Evolutionary conservation across 805 yeast species (phyloP), one percentile per base, ranked within the genome.

Genomic region (Candida schatavii): DNA sequence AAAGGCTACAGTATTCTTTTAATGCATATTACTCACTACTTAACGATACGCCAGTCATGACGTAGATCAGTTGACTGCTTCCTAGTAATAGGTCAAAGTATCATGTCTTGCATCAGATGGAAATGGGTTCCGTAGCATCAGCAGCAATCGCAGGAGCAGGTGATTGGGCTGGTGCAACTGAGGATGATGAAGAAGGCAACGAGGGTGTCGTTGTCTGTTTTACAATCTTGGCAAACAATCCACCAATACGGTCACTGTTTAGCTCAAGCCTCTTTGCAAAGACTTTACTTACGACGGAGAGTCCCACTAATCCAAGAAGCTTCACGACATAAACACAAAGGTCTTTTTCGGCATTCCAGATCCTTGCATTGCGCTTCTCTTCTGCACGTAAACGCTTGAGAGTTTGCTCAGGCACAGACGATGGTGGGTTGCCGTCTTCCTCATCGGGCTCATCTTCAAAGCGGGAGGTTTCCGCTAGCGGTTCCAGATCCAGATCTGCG

Each of bases 301-400:
- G 44, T 15, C 64, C 60, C 11, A 56, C 42, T 30, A 77, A 56
- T 5, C 61, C 55, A 14, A 64, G 49, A 31, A 77, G 41, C 45
- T 74, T 74, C 21, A 70, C 56, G 0, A 72, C 56, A 40, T 52
- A 68, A 14, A 71, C 66, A 46, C 76, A 68, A 15, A 77, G 51
- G 7, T 59, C 66, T 40, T 61, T 64, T 43, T 74, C 79, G 6
- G 57, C 51, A 9, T 45, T 51, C 79, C 74, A 73, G 14, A 42
- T 45, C 23, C 33, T 42, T 18, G 45, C 36, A 15, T 42, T 36
- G 30, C 45, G 47, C 18, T 41, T 31, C 17, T 29, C 25, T 30
- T 34, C 33, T 21, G 15, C 30, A 14, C 17, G 7, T 13, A n/a
- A 39, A 29, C 28, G 30, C 35, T 20, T 37, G 11, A 27, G 22